Conservation (phyloP, 768 basidiomycete genomes). For the Lactarius vividus region DNA sequence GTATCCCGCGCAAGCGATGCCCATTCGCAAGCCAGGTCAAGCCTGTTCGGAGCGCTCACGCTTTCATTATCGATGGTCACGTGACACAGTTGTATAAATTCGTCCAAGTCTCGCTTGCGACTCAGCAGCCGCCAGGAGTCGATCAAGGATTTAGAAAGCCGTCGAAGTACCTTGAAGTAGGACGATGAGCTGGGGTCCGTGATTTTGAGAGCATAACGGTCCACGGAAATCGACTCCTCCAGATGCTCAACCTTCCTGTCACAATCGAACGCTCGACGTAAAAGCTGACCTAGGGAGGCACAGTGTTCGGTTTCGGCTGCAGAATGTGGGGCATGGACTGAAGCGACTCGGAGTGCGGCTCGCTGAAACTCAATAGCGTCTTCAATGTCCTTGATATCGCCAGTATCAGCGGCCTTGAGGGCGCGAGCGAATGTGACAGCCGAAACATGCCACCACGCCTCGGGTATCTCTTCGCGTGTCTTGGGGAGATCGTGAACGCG, state of each 20-base stretch:
- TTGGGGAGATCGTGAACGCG: neutral
- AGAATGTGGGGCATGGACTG: neutral
- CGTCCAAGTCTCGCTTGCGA: neutral
- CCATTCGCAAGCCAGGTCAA: neutral
- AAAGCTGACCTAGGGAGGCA: neutral
- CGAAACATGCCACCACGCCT: neutral
- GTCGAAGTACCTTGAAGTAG: neutral
- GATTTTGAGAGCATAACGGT: neutral
- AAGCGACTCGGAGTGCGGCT: neutral
- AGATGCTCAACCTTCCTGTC: neutral
- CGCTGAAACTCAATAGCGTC: neutral
- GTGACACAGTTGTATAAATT: neutral
- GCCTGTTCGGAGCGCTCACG: neutral
- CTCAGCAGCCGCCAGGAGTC: neutral
- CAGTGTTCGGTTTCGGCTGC: neutral
- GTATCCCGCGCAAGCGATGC: neutral
- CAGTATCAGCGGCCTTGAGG: neutral
- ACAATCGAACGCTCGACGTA: neutral
- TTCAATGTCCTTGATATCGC: neutral
- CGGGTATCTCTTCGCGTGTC: neutral
- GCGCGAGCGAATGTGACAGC: neutral
- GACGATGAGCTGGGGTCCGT: neutral
- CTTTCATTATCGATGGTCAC: neutral
- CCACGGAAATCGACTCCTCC: neutral
- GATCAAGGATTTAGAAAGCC: neutral